Base-by-base conservation (phyloP, 176 grass and related monocot species). In the Tuctoria greenei region DNA sequence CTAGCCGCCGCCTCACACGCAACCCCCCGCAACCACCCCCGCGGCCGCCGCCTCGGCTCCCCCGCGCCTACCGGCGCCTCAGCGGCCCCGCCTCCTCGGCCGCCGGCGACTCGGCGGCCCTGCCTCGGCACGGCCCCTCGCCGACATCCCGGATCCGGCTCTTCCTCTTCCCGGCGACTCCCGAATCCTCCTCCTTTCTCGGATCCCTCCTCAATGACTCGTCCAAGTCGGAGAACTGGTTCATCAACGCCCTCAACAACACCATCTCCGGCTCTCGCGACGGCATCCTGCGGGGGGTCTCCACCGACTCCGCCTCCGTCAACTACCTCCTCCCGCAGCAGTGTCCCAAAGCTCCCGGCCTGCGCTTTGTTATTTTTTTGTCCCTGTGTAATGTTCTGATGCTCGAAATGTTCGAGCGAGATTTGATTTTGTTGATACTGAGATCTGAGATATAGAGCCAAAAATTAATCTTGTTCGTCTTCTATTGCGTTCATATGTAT, bases 221-320 rank as follows among this genome's bases (percentile, higher is more conserved):
- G 0, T 90, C 95, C 5, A 99, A 99, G 81, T 99, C 95, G 0
- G 95, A 95, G 73, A 95, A 72, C 69, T 95, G 91, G 95, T 99
- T 99, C 72, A 92, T 95, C 26, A 92, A 99, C 49, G 89, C 95
- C 7, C 87, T 99, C 45, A 92, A 95, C 47, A 90, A 74, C 77
- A 89, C 95, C 69, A 95, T 99, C 50, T 82, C 83, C 0, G 77
- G 85, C 7, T 87, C 84, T 10, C 81, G 95, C 44, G 95, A 99
- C 20, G 87, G 70, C 40, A 81, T 98, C 28, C 91, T 91, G 8
- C 82, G 86, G 21, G 88, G 88, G 54, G 76, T 97, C 60, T 97
- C 95, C 26, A 74, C 89, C 6, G 95, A 95, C 60, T 99, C 95
- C 2, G 86, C 95, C 18, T 95, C 95, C 1, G 89, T 95, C 69